Conservation (phyloP, 2,329 filamentous ascomycete genomes). For the Colletotrichum sp. region DNA sequence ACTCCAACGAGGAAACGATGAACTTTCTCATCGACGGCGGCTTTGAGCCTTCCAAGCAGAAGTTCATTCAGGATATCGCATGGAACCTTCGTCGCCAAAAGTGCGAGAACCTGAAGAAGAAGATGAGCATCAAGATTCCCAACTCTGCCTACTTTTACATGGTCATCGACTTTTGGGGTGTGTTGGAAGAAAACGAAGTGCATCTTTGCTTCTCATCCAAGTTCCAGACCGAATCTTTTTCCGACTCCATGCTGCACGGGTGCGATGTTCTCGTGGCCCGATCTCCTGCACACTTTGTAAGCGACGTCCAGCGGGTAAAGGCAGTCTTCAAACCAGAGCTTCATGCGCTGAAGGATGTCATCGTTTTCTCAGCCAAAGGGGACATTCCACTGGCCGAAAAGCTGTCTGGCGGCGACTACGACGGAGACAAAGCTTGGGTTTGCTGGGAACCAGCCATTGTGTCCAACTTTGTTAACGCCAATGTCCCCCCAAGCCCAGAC, state of each 20-base stretch:
- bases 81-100: constrained; percentile 53
- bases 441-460: constrained; percentile 76
- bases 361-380: constrained; percentile 76
- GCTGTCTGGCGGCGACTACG: constrained; percentile 81
- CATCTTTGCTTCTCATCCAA: constrained; percentile 71
- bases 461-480: constrained; percentile 68
- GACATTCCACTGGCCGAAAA: constrained; percentile 68
- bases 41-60: constrained; percentile 56
- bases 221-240: constrained; percentile 63
- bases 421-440: constrained; percentile 80
- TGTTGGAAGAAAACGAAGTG: constrained; percentile 69
- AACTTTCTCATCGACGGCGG: constrained; percentile 63
- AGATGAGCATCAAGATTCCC: constrained; percentile 65
- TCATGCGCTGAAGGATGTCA: constrained; percentile 75
- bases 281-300: constrained; percentile 71
- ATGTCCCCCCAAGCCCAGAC: constrained; percentile 48
- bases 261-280: constrained; percentile 71
- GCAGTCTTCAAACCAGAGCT: constrained; percentile 65
- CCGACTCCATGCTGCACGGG: constrained; percentile 58
- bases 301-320: constrained; percentile 74
- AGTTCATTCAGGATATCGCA: constrained; percentile 54
- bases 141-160: constrained; percentile 70
- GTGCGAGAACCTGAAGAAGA: constrained; percentile 58
- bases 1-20: constrained; percentile 54
- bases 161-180: constrained; percentile 68